Conservation (phyloP, 2,329 filamentous ascomycete species). For the Neofusicoccum umdonicola region DNA sequence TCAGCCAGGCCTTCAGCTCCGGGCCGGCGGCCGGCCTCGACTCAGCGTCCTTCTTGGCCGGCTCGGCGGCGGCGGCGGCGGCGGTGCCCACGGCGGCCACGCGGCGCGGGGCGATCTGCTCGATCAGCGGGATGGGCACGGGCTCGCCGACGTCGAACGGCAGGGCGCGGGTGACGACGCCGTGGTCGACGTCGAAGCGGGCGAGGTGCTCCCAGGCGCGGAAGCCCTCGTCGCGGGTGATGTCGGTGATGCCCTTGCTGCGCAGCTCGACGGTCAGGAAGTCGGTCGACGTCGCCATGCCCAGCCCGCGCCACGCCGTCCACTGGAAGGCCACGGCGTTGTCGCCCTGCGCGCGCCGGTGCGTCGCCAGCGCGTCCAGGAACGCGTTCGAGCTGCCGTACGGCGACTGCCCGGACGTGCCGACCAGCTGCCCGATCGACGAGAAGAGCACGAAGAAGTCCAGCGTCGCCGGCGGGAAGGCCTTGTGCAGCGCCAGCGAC, state of each 20-base stretch:
- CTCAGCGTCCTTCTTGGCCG: neutral
- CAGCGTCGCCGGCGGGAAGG: conserved; percentile 30
- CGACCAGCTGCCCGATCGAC: conserved; percentile 16
- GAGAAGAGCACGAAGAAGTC: conserved; percentile 24
- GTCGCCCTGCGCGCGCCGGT: conserved; percentile 34
- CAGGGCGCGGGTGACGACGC: conserved; percentile 36
- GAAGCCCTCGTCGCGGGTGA: conserved; percentile 44
- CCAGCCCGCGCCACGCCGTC: conserved; percentile 44
- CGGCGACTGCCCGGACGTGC: conserved; percentile 15
- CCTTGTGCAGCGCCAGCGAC: conserved; percentile 25
- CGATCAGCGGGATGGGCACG: conserved; percentile 26
- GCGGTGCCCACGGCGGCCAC: too few relatives aligned
- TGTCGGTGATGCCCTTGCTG: conserved; percentile 43
- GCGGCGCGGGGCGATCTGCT: conserved; percentile 27
- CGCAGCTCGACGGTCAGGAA: conserved; percentile 43
- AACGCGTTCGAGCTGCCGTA: conserved; percentile 24
- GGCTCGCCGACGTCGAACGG: conserved; percentile 34
- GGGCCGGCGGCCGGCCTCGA: neutral
- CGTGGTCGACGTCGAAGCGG: conserved; percentile 38
- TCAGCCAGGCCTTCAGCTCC: conserved; percentile 29
- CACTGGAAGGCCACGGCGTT: conserved; percentile 44
- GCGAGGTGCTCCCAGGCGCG: conserved; percentile 41
- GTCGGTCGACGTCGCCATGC: conserved; percentile 38
- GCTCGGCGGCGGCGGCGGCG: neutral
- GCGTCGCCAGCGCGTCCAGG: conserved; percentile 20